Evolutionary conservation across 345 rosid genomes (phyloP).

Genomic region (Litchi chinensis): DNA sequence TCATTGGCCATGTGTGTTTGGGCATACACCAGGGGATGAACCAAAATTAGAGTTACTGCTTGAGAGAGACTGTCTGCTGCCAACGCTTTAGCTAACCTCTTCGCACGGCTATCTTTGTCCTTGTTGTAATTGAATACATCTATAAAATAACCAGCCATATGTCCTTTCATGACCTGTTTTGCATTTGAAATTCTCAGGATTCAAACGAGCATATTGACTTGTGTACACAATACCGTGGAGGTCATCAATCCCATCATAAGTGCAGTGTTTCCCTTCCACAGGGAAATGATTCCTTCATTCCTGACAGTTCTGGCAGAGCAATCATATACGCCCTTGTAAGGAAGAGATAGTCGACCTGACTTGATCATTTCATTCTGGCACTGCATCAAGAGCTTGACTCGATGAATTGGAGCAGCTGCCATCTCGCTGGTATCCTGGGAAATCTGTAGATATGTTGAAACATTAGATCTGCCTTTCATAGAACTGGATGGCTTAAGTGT

Average conservation of each 20-base stretch:
- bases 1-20: neutral
- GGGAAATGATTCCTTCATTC: constrained; percentile 29
- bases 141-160: neutral
- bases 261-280: constrained; percentile 36
- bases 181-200: neutral
- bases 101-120: neutral
- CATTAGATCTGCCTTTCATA: constrained; percentile 17
- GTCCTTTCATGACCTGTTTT: neutral
- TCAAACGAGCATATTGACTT: neutral
- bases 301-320: constrained; percentile 27
- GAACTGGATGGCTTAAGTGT: constrained; percentile 8
- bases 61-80: neutral
- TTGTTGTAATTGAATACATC: neutral
- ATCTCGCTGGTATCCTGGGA: neutral
- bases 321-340: constrained; percentile 28
- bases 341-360: constrained; percentile 26
- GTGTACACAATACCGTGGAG: neutral
- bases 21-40: neutral
- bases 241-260: neutral
- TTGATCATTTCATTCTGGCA: constrained; percentile 34
- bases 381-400: constrained; percentile 28
- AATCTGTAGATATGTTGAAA: neutral
- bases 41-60: neutral
- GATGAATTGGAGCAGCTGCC: constrained; percentile 28
- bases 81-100: neutral